phyloP scores from a whole-genome alignment of 495 filamentous ascomycete genomes.

The Usnea hakonensis region DNA sequence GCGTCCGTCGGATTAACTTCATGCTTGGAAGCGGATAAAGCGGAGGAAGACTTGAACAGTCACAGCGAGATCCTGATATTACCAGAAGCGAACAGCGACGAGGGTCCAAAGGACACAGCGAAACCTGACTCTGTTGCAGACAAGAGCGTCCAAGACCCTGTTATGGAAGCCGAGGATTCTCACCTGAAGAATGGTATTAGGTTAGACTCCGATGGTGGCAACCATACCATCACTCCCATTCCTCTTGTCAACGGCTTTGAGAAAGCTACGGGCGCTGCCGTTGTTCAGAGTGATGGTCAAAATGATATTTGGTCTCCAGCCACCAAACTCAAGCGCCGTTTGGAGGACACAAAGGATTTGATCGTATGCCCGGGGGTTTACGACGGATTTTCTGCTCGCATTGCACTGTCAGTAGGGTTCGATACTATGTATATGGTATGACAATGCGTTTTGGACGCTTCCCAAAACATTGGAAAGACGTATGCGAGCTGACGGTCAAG shows the following conservation, averaged over 20 bases:
- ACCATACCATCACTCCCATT: no score
- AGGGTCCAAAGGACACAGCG: no score
- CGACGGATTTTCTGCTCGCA: conserved; percentile 61
- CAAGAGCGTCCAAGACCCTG: no score
- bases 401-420: conserved; percentile 53
- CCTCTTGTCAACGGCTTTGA: not conserved
- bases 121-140: no score
- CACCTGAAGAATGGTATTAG: not conserved
- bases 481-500: conserved; percentile 7
- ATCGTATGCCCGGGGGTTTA: conserved; percentile 60
- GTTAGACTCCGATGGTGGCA: not conserved
- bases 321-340: conserved; percentile 34
- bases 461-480: not conserved
- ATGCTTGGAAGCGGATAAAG: not conserved
- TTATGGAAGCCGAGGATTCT: not conserved
- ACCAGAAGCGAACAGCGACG: not conserved
- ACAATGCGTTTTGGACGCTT: not conserved
- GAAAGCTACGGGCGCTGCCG: no score
- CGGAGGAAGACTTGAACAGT: not conserved
- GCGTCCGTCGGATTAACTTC: not conserved
- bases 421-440: conserved; percentile 59
- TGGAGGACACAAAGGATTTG: conserved; percentile 31
- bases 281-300: not conserved
- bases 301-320: conserved; percentile 14
- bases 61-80: not conserved